These are phyloP conservation scores for Verticillium alfalfae DNA, from an alignment of 2,329 filamentous ascomycete genomes.

Conservation along the genomic window DNA sequence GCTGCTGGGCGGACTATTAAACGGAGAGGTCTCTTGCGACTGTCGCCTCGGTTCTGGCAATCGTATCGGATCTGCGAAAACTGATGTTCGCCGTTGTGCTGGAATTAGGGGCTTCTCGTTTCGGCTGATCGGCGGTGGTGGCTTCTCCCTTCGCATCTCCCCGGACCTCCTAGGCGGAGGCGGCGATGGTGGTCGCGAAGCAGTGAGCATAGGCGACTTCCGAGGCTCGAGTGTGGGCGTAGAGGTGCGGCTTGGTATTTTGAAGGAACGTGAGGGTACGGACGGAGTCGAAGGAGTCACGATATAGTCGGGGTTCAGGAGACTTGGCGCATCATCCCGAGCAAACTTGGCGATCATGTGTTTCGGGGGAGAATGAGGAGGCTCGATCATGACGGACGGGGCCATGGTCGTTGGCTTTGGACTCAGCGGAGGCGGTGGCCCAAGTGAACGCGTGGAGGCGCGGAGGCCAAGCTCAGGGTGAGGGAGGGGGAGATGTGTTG, in stretches of 20 bases:
- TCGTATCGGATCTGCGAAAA: slow-evolving; percentile 14
- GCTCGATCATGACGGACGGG: slow-evolving; percentile 63
- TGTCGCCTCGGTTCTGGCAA: slow-evolving; percentile 25
- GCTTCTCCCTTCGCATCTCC: slow-evolving; percentile 48
- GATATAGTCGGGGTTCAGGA: slow-evolving; percentile 41
- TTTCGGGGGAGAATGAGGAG: slow-evolving; percentile 65
- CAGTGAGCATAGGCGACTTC: slow-evolving; percentile 40
- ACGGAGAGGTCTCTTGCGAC: slow-evolving; percentile 61
- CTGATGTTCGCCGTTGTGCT: slow-evolving; percentile 14
- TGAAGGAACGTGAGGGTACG: slow-evolving; percentile 39
- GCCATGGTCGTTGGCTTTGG: slow-evolving; percentile 33
- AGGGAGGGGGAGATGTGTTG: slow-evolving; percentile 13
- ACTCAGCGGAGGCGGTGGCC: slow-evolving; percentile 35
- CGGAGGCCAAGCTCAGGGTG: slow-evolving; percentile 12
- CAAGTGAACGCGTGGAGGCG: slow-evolving; percentile 32
- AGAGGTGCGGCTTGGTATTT: slow-evolving; percentile 48
- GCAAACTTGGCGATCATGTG: slow-evolving; percentile 25
- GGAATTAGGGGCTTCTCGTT: slow-evolving; percentile 58
- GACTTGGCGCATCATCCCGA: slow-evolving; percentile 34
- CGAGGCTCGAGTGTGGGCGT: slow-evolving; percentile 44
- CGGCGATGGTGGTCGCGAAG: slow-evolving; percentile 54
- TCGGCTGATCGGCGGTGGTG: slow-evolving; percentile 74
- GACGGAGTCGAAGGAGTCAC: slow-evolving; percentile 33
- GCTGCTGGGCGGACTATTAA: slow-evolving; percentile 79
- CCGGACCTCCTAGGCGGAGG: slow-evolving; percentile 59